phyloP scores from a whole-genome alignment of 2,329 filamentous ascomycete genomes.

The Pezicula rhizophila region DNA sequence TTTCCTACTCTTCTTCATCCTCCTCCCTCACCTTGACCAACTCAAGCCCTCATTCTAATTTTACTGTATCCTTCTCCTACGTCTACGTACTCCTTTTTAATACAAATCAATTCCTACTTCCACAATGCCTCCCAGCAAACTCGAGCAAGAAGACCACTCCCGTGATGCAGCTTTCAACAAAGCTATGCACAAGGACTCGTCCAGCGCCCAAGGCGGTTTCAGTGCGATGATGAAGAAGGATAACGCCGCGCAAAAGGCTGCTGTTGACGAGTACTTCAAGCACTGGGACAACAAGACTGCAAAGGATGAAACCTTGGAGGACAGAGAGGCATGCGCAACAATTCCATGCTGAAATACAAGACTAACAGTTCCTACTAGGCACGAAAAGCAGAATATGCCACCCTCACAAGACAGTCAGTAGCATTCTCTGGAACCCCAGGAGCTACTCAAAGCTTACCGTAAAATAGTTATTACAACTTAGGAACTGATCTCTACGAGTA shows the following conservation, averaged over 20 bases:
- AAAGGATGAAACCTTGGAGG: slow-evolving; percentile 75
- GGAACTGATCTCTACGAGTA: slow-evolving; percentile 95
- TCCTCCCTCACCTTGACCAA: not conserved
- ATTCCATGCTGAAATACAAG: too few relatives aligned
- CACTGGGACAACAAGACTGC: slow-evolving; percentile 87
- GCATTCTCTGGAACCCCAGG: slow-evolving; percentile 27
- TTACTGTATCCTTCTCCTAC: not conserved
- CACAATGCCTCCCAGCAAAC: slow-evolving; percentile 30
- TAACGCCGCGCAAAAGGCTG: slow-evolving; percentile 68
- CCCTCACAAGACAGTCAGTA: slow-evolving; percentile 82
- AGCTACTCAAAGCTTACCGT: slow-evolving; percentile 9
- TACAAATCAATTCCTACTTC: slow-evolving; percentile 3
- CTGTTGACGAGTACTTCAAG: slow-evolving; percentile 92
- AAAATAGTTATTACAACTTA: slow-evolving; percentile 82
- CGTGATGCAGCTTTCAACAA: slow-evolving; percentile 91
- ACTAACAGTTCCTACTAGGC: slow-evolving; percentile 41
- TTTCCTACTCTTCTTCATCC: not conserved
- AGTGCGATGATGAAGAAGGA: slow-evolving; percentile 84
- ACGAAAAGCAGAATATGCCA: slow-evolving; percentile 83
- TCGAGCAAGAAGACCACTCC: slow-evolving; percentile 76
- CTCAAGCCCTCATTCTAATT: slow-evolving; percentile 3
- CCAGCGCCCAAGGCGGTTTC: slow-evolving; percentile 66
- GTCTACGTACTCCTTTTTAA: slow-evolving; percentile 1
- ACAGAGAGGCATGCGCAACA: slow-evolving; percentile 60
- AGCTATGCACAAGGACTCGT: slow-evolving; percentile 70